These are phyloP conservation scores for Pisolithus thermaeus DNA, from an alignment of 1,284 basidiomycete species.

Conservation along the genomic window DNA sequence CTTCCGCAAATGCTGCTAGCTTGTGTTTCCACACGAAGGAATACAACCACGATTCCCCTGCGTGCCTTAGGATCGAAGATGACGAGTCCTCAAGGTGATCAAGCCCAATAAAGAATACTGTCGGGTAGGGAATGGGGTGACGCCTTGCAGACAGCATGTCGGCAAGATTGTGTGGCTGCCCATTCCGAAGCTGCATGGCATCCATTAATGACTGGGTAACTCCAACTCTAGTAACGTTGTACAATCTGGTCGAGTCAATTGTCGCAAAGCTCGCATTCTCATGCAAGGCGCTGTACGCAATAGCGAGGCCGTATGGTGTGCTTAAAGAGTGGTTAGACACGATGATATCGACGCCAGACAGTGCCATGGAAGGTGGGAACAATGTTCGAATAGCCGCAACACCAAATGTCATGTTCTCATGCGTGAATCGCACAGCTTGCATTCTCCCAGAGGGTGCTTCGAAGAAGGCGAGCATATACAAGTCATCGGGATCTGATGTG, in stretches of 20 bases:
- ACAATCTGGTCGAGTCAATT: conserved; percentile 48
- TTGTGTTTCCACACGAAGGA: conserved; percentile 71
- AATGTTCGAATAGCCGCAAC: conserved; percentile 65
- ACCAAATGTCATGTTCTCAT: conserved; percentile 74
- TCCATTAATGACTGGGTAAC: conserved; percentile 1
- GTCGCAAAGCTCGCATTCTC: conserved; percentile 70
- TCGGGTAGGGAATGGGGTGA: conserved; percentile 62
- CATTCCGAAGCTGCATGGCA: conserved; percentile 1
- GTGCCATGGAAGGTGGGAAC: conserved; percentile 54
- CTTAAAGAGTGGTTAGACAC: conserved; percentile 64
- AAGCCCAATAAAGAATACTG: conserved; percentile 58
- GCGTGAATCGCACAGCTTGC: conserved; percentile 61
- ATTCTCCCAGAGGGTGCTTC: conserved; percentile 45
- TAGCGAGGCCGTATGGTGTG: conserved; percentile 63
- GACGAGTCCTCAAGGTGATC: conserved; percentile 50
- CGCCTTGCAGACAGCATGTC: conserved; percentile 44
- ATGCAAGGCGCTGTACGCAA: conserved; percentile 70
- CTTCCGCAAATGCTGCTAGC: conserved; percentile 54
- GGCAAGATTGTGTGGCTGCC: conserved; percentile 28
- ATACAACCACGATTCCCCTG: conserved; percentile 49
- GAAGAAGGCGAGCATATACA: conserved; percentile 66
- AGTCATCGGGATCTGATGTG: conserved; percentile 48
- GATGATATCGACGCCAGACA: conserved; percentile 66
- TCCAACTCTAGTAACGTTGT: conserved; percentile 23
- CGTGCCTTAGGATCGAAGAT: conserved; percentile 44